Percentiles rank a stretch among this genome's conserved stretches.
Conservation (phyloP, 2,329 filamentous ascomycete genomes). For the Fusarium papillatum region DNA sequence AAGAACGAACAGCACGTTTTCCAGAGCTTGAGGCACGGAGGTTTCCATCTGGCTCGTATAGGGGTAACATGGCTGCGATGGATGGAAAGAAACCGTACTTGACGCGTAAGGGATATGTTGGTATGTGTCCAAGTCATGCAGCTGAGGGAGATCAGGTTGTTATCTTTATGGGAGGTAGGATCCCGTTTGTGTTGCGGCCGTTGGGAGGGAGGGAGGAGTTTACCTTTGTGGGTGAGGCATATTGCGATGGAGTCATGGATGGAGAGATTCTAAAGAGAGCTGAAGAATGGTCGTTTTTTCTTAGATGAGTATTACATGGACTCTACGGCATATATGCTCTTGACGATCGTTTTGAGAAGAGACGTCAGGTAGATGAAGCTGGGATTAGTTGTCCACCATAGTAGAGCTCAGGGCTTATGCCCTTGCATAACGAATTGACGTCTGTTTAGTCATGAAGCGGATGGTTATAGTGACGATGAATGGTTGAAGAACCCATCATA, state of each 20-base stretch:
- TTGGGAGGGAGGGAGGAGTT: neutral
- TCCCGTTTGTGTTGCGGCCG: neutral
- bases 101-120: neutral
- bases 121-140: neutral
- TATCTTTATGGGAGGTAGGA: neutral
- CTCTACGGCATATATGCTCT: neutral
- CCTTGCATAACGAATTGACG: neutral
- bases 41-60: neutral
- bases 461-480: neutral
- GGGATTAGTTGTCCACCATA: neutral
- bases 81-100: slow-evolving; percentile 3
- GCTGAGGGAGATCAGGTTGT: neutral
- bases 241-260: slow-evolving; percentile 6
- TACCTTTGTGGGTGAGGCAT: slow-evolving; percentile 4
- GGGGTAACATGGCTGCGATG: neutral
- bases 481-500: neutral
- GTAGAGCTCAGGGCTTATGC: neutral
- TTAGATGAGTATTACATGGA: neutral
- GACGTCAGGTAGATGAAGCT: neutral
- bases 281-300: neutral
- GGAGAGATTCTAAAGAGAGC: neutral
- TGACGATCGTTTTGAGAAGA: neutral
- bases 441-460: neutral
- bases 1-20: neutral
- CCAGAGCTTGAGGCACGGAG: neutral